Conservation (phyloP, 768 basidiomycete genomes). For the Hypsizygus marmoreus region DNA sequence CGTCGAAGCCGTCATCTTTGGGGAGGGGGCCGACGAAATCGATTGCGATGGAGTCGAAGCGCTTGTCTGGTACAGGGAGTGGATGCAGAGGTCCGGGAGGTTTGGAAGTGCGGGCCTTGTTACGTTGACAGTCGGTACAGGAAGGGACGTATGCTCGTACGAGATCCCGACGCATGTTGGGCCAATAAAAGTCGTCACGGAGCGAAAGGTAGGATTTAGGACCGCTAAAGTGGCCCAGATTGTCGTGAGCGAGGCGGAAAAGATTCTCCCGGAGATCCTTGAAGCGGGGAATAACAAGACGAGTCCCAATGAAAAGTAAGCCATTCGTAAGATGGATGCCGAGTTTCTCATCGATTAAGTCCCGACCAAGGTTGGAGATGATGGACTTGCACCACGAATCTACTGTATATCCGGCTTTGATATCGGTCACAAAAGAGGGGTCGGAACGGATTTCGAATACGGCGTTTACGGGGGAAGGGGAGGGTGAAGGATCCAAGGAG, state of each 20-base stretch:
- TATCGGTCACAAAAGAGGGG: too few relatives aligned
- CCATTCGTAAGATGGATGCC: constrained; percentile 6
- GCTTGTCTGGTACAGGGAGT: constrained; percentile 19
- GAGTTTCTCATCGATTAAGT: too few relatives aligned
- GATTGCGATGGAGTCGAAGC: constrained; percentile 19
- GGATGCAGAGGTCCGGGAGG: constrained; percentile 26
- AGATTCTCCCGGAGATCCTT: constrained; percentile 21
- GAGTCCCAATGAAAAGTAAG: constrained; percentile 22
- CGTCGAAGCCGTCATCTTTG: constrained; percentile 24
- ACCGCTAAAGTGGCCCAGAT: constrained; percentile 32
- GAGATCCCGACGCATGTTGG: constrained; percentile 27
- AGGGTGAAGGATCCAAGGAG: too few relatives aligned
- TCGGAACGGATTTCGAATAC: too few relatives aligned
- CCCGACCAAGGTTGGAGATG: too few relatives aligned
- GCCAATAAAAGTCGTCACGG: constrained; percentile 28
- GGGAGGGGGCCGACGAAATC: constrained; percentile 36
- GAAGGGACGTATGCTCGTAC: constrained; percentile 4
- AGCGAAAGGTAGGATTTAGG: constrained; percentile 28
- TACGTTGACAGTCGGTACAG: constrained; percentile 29
- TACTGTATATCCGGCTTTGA: too few relatives aligned
- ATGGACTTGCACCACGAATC: too few relatives aligned
- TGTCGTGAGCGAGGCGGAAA: constrained; percentile 29
- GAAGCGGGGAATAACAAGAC: constrained; percentile 19
- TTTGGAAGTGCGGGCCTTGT: constrained; percentile 25
- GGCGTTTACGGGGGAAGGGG: too few relatives aligned